Conservation (phyloP, 2,329 filamentous ascomycete genomes). For the Verticillium isaacii region DNA sequence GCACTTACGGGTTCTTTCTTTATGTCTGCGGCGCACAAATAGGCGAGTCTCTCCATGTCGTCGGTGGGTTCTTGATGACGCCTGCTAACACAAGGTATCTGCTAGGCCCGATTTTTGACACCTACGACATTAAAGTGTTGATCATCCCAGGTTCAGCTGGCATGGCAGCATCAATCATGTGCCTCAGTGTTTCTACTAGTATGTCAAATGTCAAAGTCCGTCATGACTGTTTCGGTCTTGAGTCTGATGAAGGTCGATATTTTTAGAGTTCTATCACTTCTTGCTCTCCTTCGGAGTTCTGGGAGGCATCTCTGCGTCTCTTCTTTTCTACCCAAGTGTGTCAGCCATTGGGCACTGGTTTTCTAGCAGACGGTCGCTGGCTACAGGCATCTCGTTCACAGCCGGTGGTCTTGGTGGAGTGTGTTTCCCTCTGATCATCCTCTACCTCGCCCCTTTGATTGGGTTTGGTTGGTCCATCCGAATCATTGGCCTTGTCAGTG, state of each 20-base stretch:
- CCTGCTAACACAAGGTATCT: too few species aligned
- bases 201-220: slow-evolving; percentile 1
- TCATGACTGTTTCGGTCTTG: too few species aligned
- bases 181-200: slow-evolving; percentile 54
- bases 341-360: slow-evolving; percentile 68
- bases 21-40: slow-evolving; percentile 73
- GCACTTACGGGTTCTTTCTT: slow-evolving; percentile 64
- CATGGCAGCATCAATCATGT: slow-evolving; percentile 48
- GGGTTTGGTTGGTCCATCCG: slow-evolving; percentile 26
- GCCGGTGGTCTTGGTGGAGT: slow-evolving; percentile 59
- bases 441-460: slow-evolving; percentile 17
- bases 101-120: slow-evolving; percentile 63
- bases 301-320: slow-evolving; percentile 59
- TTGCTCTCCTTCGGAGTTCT: slow-evolving; percentile 64
- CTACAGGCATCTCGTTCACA: slow-evolving; percentile 64
- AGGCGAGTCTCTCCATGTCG: slow-evolving; percentile 21
- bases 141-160: slow-evolving; percentile 53
- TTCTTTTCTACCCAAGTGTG: slow-evolving; percentile 66
- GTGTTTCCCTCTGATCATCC: slow-evolving; percentile 34
- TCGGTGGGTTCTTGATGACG: background rate
- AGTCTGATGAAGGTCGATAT: background rate
- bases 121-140: slow-evolving; percentile 56
- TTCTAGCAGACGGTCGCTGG: slow-evolving; percentile 55
- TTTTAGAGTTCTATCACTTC: slow-evolving; percentile 61
- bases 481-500: slow-evolving; percentile 21